Percentiles rank a stretch among this genome's conserved stretches.
phyloP scores from a whole-genome alignment of 257 asterid species.

The Solanum tacnaense region DNA sequence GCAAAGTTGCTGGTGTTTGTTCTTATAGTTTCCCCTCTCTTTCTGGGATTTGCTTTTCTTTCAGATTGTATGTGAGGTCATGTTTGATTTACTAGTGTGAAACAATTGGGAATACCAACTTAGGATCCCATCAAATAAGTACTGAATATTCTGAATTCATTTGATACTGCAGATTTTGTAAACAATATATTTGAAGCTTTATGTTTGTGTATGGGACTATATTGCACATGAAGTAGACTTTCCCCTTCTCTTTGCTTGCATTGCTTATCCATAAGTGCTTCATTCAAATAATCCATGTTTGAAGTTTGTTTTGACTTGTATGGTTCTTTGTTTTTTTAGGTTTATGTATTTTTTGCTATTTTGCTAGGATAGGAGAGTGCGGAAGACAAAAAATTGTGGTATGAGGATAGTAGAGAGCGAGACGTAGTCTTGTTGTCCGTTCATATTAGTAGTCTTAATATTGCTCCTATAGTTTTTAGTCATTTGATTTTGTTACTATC shows the following conservation, averaged over 20 bases:
- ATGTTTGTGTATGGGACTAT: neutral
- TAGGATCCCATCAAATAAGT: constrained; percentile 39
- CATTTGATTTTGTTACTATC: neutral
- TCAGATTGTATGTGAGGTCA: constrained; percentile 46
- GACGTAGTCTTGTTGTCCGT: neutral
- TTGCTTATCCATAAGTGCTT: neutral
- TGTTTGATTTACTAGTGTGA: constrained; percentile 53
- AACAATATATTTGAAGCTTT: neutral
- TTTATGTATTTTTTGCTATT: neutral
- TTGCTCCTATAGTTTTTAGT: too few relatives aligned
- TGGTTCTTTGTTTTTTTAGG: neutral
- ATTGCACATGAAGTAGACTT: neutral
- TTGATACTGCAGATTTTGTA: constrained; percentile 19
- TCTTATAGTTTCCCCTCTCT: constrained; percentile 8
- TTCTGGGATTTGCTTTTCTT: constrained; percentile 35
- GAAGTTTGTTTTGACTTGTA: neutral
- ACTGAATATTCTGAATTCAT: constrained; percentile 29
- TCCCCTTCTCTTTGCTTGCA: neutral
- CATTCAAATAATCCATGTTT: neutral
- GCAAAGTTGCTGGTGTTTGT: constrained; percentile 23
- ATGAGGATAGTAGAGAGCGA: neutral
- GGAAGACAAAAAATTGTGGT: neutral
- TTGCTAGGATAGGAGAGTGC: neutral
- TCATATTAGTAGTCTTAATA: too few relatives aligned
- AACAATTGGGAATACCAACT: constrained; percentile 34